Conservation (phyloP, 805 yeast genomes). For the Wickerhamiella qilinensis region DNA sequence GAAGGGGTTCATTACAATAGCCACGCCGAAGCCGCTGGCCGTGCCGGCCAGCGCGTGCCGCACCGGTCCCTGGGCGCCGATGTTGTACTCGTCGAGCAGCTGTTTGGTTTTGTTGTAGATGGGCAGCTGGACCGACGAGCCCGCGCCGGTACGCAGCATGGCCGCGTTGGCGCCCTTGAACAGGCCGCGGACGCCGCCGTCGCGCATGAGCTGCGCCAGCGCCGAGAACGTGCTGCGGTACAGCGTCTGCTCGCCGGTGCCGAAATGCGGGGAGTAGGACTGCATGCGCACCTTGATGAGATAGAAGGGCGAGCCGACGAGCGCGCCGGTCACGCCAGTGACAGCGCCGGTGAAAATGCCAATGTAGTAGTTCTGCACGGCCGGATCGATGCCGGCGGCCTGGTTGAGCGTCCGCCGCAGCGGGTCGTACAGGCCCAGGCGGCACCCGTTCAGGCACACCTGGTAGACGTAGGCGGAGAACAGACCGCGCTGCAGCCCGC, state of each 20-base stretch:
- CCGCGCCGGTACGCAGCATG: slow-evolving; percentile 82
- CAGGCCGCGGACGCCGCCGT: slow-evolving; percentile 64
- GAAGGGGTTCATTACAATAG: slow-evolving; percentile 93
- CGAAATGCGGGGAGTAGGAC: slow-evolving; percentile 51
- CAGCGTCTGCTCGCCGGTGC: slow-evolving; percentile 85
- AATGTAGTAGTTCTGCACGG: slow-evolving; percentile 39
- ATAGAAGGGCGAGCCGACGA: slow-evolving; percentile 80
- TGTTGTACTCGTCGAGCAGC: slow-evolving; percentile 34
- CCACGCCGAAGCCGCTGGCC: slow-evolving; percentile 79
- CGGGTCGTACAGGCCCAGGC: slow-evolving; percentile 91
- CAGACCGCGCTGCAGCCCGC: slow-evolving; percentile 82
- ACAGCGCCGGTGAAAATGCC: slow-evolving; percentile 68
- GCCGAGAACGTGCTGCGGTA: slow-evolving; percentile 61
- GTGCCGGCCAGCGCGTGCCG: slow-evolving; percentile 63
- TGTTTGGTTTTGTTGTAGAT: slow-evolving; percentile 67
- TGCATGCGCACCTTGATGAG: slow-evolving; percentile 94
- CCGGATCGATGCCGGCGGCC: slow-evolving; percentile 32
- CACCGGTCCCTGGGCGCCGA: slow-evolving; percentile 41
- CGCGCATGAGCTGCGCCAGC: slow-evolving; percentile 36
- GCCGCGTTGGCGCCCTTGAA: slow-evolving; percentile 94
- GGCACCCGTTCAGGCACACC: slow-evolving; percentile 80
- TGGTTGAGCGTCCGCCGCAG: slow-evolving; percentile 44
- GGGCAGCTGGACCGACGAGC: slow-evolving; percentile 90
- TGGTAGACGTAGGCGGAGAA: slow-evolving; percentile 83
- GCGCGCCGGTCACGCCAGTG: slow-evolving; percentile 82